Evolutionary conservation across 768 basidiomycete species (phyloP), one percentile per base, ranked within the genome.

Genomic region (Daedaleopsis nitida): DNA sequence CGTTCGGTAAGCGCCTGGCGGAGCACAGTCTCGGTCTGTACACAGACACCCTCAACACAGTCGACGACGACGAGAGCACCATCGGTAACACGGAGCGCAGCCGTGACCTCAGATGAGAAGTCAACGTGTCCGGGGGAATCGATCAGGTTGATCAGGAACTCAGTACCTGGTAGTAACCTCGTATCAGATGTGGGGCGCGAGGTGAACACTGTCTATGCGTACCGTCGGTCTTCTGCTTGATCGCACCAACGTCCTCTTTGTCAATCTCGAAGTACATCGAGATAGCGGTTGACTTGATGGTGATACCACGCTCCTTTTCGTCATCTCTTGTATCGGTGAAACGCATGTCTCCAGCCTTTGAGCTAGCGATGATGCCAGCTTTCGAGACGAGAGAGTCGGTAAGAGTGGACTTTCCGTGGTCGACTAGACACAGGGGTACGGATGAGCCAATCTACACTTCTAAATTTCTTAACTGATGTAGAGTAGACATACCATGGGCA

Each of bases 121-220:
- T 99, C 97, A 77, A 99, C 97, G 86, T 99, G 97, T 71, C 97
- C 97, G 56, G 97, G 97, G 9, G 96, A 98, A 76, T 99, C 97
- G 82, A 99, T 98, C 81, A 99, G 80, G 81, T 99, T 99, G 84
- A 99, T 98, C 85, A 99, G 86, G 86, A 99, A 99, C 76, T 98
- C 94, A 74, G 86, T 83, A 66, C 95, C 94, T 88, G 61, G 56
- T 47, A 27, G 23, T 47, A 49, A 48, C 42, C 54, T 56, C 38
- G n/a, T n/a, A 37, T 42, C 59, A 45, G 24, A 60, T 55, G 57
- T 39, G 61, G 58, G 27, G 58, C 44, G 34, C n/a, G 19, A 39
- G 17, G 51, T 43, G 39, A 48, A 57, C 49, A 35, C 59, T 37
- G 49, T 53, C 47, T 52, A 39, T 49, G 75, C 84, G 60, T 68